These are phyloP conservation scores for Neocatenulostroma microsporum DNA, from an alignment of 2,329 filamentous ascomycete genomes.

Conservation along the genomic window DNA sequence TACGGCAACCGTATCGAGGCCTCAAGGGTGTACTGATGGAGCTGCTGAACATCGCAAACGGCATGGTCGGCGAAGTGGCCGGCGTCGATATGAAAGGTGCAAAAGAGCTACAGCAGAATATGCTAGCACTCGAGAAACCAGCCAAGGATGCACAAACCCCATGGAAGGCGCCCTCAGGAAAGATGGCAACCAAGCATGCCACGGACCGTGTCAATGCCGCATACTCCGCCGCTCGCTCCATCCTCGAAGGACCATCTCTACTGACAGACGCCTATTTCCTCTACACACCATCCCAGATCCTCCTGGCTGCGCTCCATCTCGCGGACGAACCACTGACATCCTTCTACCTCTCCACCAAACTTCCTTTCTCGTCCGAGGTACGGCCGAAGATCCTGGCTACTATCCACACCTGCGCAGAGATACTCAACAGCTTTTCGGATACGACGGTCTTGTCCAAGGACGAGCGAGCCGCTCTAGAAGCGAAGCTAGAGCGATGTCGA, in stretches of 20 bases:
- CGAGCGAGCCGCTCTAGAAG: conserved; percentile 40
- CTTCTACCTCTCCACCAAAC: conserved; percentile 41
- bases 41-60: conserved; percentile 58
- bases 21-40: conserved; percentile 84
- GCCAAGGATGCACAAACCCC: conserved; percentile 11
- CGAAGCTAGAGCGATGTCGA: conserved; percentile 64
- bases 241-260: conserved; percentile 65
- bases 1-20: conserved; percentile 81
- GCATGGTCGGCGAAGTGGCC: conserved; percentile 41
- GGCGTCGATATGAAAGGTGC: conserved; percentile 14
- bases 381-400: conserved; percentile 32
- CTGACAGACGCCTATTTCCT: conserved; percentile 96
- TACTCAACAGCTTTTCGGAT: conserved; percentile 28
- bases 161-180: conserved; percentile 14
- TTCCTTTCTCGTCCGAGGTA: conserved; percentile 23
- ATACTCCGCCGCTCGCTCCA: conserved; percentile 63
- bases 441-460: conserved; percentile 24
- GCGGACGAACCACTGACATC: conserved; percentile 58
- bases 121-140: conserved; percentile 14
- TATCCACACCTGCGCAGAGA: conserved; percentile 32
- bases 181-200: conserved; percentile 17
- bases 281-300: conserved; percentile 89
- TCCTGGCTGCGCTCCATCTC: conserved; percentile 70
- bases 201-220: conserved; percentile 50
- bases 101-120: conserved; percentile 15